Conservation (phyloP, 345 rosid species). For the Arabis hirsuta region DNA sequence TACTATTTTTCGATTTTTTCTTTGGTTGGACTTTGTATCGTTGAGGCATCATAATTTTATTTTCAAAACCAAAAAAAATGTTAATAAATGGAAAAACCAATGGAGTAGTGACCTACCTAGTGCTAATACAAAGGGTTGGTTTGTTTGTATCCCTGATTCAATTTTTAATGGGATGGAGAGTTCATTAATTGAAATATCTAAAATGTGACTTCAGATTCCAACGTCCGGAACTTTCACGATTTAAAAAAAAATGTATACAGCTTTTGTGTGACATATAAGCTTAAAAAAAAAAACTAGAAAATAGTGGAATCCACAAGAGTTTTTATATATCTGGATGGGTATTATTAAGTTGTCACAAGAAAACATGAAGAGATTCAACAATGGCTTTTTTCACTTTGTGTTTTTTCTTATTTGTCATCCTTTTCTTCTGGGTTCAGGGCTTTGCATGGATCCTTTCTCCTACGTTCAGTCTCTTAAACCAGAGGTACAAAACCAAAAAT, state of each 20-base stretch:
- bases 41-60: too few relatives aligned
- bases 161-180: too few relatives aligned
- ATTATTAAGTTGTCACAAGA: slow-evolving; percentile 1
- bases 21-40: too few relatives aligned
- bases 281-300: not conserved
- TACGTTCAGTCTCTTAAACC: slow-evolving; percentile 58
- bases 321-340: not conserved
- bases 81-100: too few relatives aligned
- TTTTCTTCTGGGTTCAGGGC: slow-evolving; percentile 40
- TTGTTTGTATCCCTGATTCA: too few relatives aligned
- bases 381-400: slow-evolving; percentile 20
- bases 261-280: not conserved
- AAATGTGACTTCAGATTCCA: too few relatives aligned
- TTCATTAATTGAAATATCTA: too few relatives aligned
- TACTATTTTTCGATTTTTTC: too few relatives aligned
- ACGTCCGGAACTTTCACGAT: too few relatives aligned
- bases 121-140: too few relatives aligned
- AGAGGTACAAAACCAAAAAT: slow-evolving; percentile 45
- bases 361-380: slow-evolving; percentile 20
- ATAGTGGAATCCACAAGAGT: not conserved
- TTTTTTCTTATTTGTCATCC: not conserved
- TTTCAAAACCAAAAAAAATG: too few relatives aligned
- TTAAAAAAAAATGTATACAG: not conserved
- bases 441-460: slow-evolving; percentile 33
- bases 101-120: too few relatives aligned